Base-by-base conservation (phyloP, 2,329 filamentous ascomycete species). In the Pyrenochaeta sp. region DNA sequence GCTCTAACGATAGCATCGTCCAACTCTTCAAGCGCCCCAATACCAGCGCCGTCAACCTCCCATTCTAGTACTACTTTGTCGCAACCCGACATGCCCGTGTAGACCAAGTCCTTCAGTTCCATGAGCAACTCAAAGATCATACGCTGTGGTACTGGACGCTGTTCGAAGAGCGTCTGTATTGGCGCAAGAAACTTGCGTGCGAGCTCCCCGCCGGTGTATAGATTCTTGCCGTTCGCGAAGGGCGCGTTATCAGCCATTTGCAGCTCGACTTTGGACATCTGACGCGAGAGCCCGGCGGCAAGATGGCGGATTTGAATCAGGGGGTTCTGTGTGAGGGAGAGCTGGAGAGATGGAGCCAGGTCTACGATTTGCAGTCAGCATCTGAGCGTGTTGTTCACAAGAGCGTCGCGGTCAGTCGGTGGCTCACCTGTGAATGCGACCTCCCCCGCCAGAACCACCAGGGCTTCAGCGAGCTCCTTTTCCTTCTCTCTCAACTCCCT, bases 51-150 rank as follows among this genome's bases (percentile, higher is more conserved):
- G 23, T 63, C 55, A 2, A 64, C 27, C 19, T 68, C 64, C 61
- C 63, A 67, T 18, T 67, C 65, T 7, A 67, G 20, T 1, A 68
- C 60, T 14, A 65, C 58, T 7, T 53, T 50, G 8, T 53, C 53
- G 24, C 61, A 67, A 8, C 54, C 55, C 13, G 48, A 38, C 58
- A 65, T 65, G 7, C 57, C 63, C 31, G 53, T 31, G 23, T 60
- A 66, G 1, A 67, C 46, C 3, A 68, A 37, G 14, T 69, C 66
- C 32, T 69, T 69, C 8, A 67, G 36, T 26, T 69, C 66, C 59
- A 69, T 62, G 8, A 68, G 45, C 3, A 69, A 35, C 30, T 69
- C 66, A 27, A 68, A 67, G 19, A 67, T 67, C 61, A 69, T 68
- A 11, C 65, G 54, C 15, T 67, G 63, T 4, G 66, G 66, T 14